Evolutionary conservation across 371 early-diverging fungal genomes (phyloP).

Genomic region (Mortierella sp.): DNA sequence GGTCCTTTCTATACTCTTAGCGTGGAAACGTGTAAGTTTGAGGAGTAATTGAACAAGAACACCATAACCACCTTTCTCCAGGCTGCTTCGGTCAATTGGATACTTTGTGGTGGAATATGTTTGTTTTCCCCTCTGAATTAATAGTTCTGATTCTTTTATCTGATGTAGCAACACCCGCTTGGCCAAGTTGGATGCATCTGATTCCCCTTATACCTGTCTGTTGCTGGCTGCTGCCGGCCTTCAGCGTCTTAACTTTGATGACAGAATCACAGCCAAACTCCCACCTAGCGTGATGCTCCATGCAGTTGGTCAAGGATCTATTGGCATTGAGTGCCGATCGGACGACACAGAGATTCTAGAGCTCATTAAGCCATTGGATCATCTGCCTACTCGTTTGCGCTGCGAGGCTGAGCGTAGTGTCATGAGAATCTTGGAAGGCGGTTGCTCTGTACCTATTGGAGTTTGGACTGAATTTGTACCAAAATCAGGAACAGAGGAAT

Average conservation of each 20-base stretch:
- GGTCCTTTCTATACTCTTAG: not conserved
- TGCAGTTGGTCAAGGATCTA: constrained; percentile 96
- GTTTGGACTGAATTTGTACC: constrained; percentile 75
- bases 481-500: not conserved
- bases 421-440: constrained; percentile 94
- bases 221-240: constrained; percentile 94
- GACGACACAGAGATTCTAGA: constrained; percentile 68
- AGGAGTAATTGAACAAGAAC: not conserved
- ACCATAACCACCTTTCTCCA: no score
- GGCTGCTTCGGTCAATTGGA: no score
- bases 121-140: not conserved
- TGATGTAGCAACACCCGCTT: constrained; percentile 82
- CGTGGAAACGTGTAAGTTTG: constrained; percentile 46
- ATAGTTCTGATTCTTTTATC: not conserved
- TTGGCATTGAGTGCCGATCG: constrained; percentile 88
- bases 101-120: not conserved
- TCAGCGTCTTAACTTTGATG: constrained; percentile 73
- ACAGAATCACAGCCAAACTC: constrained; percentile 81
- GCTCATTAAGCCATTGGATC: constrained; percentile 73
- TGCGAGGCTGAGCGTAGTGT: constrained; percentile 91
- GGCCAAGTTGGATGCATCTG: constrained; percentile 86
- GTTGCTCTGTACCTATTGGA: constrained; percentile 97
- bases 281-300: constrained; percentile 77
- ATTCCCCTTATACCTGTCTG: constrained; percentile 82
- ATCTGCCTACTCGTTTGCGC: constrained; percentile 73